Conservation (phyloP, 441 rosid species). For the Capsella rubella region DNA sequence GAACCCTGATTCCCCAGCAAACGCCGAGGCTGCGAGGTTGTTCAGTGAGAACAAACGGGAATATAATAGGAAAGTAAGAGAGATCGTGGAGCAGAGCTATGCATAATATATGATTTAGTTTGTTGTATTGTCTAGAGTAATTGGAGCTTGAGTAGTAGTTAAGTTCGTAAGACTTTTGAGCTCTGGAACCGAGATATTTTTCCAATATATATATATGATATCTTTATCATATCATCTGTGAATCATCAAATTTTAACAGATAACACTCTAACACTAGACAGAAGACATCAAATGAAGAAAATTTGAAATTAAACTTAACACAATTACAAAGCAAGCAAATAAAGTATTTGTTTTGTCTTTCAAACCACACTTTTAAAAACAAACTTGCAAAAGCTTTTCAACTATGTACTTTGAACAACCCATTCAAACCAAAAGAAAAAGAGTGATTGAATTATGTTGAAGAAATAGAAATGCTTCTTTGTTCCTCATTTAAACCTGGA, state of each 20-base stretch:
- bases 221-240: background rate
- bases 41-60: constrained; percentile 41
- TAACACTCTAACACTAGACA: background rate
- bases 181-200: background rate
- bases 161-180: background rate
- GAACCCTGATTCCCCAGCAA: constrained; percentile 43
- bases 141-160: background rate
- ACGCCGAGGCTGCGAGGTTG: constrained; percentile 45
- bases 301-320: background rate
- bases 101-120: constrained; percentile 12
- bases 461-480: constrained; percentile 22
- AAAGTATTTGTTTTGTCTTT: constrained; percentile 16
- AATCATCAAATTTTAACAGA: background rate
- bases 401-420: constrained; percentile 42
- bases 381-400: constrained; percentile 13
- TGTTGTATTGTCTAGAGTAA: constrained; percentile 16
- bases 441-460: constrained; percentile 20
- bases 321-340: constrained; percentile 37
- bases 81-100: constrained; percentile 46
- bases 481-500: constrained; percentile 36
- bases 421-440: constrained; percentile 38
- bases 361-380: background rate
- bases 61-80: constrained; percentile 45
- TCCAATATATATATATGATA: background rate
- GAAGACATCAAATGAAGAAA: constrained; percentile 2